Conservation (phyloP, 2,329 filamentous ascomycete species). For the Herpotrichia juniperi region DNA sequence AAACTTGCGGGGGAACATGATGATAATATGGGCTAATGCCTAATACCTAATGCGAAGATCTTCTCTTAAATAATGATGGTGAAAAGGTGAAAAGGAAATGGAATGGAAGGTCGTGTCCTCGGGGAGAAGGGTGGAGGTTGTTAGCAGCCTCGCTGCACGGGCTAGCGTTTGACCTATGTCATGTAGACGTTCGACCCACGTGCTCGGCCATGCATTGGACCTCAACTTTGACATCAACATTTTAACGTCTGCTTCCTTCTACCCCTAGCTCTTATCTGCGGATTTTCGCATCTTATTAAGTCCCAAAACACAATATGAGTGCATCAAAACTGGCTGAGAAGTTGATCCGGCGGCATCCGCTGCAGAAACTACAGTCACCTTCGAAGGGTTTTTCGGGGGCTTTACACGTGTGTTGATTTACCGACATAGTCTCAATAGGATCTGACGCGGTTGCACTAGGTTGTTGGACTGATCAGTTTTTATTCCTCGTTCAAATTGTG, state of each 20-base stretch:
- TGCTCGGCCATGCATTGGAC: background rate
- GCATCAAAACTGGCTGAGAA: constrained; percentile 22
- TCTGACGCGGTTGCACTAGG: constrained; percentile 24
- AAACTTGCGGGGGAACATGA: too few species aligned
- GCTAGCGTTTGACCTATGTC: background rate
- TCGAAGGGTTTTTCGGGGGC: constrained; percentile 67
- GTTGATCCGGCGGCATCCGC: constrained; percentile 58
- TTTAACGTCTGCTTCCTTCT: background rate
- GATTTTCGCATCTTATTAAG: background rate
- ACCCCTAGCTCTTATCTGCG: background rate
- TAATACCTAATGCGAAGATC: background rate
- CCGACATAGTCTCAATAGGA: constrained; percentile 3
- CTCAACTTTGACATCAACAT: background rate
- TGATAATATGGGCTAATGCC: too few species aligned
- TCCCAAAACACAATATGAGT: background rate
- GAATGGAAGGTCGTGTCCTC: background rate
- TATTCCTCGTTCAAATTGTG: constrained; percentile 52
- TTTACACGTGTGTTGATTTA: constrained; percentile 57
- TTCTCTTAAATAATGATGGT: background rate
- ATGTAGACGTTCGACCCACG: constrained; percentile 2
- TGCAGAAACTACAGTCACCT: constrained; percentile 71
- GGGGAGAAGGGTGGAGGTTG: background rate
- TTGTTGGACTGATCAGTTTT: constrained; percentile 51
- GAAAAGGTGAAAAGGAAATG: background rate
- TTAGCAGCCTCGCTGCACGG: background rate